Conservation (phyloP, 441 rosid genomes). For the Gossypium trilobum region DNA sequence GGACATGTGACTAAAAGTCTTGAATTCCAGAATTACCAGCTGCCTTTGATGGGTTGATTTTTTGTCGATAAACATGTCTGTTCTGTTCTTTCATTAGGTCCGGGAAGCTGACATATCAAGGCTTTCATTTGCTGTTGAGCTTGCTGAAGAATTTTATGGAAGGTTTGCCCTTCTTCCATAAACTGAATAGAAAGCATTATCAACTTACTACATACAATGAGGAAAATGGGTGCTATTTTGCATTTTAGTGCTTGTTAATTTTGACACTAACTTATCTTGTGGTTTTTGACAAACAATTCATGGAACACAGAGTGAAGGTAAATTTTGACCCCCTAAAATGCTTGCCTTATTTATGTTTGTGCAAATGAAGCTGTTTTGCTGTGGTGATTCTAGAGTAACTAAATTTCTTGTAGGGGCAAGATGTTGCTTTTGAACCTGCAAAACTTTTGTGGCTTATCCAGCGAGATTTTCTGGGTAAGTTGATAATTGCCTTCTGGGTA, state of each 20-base stretch:
- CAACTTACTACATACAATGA: background rate
- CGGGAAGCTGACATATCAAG: conserved; percentile 98
- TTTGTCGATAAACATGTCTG: conserved; percentile 13
- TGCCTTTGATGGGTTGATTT: conserved; percentile 15
- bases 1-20: background rate
- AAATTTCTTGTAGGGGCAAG: conserved; percentile 66
- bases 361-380: conserved; percentile 13
- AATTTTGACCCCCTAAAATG: conserved; percentile 19
- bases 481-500: conserved; percentile 6
- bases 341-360: conserved; percentile 15
- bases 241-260: conserved; percentile 9
- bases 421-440: conserved; percentile 92
- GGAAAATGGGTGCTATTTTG: conserved; percentile 12
- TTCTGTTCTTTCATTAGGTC: conserved; percentile 42
- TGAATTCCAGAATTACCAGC: conserved; percentile 1
- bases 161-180: conserved; percentile 43
- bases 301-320: conserved; percentile 85
- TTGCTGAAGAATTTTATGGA: conserved; percentile 99
- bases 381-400: conserved; percentile 18
- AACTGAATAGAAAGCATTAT: conserved; percentile 16
- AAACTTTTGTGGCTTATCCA: conserved; percentile 98
- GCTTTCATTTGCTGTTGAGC: conserved; percentile 95
- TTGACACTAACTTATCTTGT: conserved; percentile 33
- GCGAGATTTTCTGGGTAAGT: conserved; percentile 96
- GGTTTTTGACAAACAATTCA: conserved; percentile 28